Percentiles rank a stretch among this genome's conserved stretches.
Evolutionary conservation across 306 rosid genomes (phyloP).

Genomic region (Pachyrhizus erosus): DNA sequence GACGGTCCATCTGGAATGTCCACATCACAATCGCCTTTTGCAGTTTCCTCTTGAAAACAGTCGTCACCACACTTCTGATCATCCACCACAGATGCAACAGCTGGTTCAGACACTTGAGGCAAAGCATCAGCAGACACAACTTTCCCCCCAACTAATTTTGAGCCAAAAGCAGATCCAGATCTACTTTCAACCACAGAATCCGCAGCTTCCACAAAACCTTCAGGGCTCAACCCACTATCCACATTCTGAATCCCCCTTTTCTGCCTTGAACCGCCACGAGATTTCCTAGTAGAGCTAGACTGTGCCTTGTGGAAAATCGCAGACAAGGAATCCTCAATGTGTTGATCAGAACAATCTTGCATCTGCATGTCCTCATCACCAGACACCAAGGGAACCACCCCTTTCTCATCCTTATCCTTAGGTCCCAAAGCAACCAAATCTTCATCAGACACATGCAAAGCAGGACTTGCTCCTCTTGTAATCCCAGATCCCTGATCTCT

Average conservation of each 20-base stretch:
- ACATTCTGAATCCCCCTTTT: slow-evolving; percentile 47
- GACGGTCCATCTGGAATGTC: slow-evolving; percentile 46
- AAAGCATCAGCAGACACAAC: slow-evolving; percentile 31
- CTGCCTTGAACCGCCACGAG: slow-evolving; percentile 51
- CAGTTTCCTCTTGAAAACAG: slow-evolving; percentile 43
- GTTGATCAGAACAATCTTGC: slow-evolving; percentile 47
- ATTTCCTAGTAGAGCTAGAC: slow-evolving; percentile 58
- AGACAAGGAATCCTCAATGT: slow-evolving; percentile 64
- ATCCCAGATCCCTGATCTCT: slow-evolving; percentile 67
- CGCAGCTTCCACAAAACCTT: slow-evolving; percentile 40
- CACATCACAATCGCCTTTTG: slow-evolving; percentile 43
- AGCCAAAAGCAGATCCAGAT: slow-evolving; percentile 48
- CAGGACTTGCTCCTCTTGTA: slow-evolving; percentile 48
- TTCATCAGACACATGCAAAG: slow-evolving; percentile 37
- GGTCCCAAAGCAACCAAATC: slow-evolving; percentile 41
- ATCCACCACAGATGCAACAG: slow-evolving; percentile 46
- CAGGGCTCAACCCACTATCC: slow-evolving; percentile 49
- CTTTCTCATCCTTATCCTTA: slow-evolving; percentile 34
- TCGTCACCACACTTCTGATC: slow-evolving; percentile 37
- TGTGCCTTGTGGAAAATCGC: slow-evolving; percentile 59
- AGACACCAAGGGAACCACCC: background rate
- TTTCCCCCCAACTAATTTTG: slow-evolving; percentile 25
- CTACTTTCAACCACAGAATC: slow-evolving; percentile 42
- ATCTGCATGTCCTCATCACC: slow-evolving; percentile 52
- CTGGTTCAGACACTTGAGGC: slow-evolving; percentile 37